Evolutionary conservation across 2,329 filamentous ascomycete genomes (phyloP), one percentile per base, ranked within the genome.

Genomic region (Sclerotinia spermophila): DNA sequence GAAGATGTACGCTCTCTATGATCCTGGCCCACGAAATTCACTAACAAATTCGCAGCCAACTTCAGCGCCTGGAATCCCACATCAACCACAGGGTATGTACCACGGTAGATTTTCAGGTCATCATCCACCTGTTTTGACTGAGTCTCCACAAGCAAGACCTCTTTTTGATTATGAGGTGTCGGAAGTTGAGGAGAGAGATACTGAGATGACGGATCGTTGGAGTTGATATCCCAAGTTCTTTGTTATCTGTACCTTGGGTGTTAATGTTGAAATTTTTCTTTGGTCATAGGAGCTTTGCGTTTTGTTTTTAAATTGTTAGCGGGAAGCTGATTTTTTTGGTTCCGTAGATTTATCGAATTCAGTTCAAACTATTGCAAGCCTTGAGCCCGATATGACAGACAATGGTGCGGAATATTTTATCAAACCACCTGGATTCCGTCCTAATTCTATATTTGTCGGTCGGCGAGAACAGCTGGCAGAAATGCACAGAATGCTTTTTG

Each of bases 361-460:
- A 56, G 55, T 76, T 62, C 72, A 73, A 72, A 70, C 75, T 56
- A 71, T 71, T 60, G 55, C 71, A 68, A 74, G 72, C 61, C 73
- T 78, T 72, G 72, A 73, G 55, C 76, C 77, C 62, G 73, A 76
- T 56, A 71, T 64, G 56, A 67, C 61, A 56, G 61, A 68, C 58
- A 71, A 71, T n/a, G 67, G 72, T 33, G 59, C 67, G 44, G 71
- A 74, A 27, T 75, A 76, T 10, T 83, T 83, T 67, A 78, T 85
- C 64, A 82, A 83, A 68, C 88, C 88, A 1, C 82, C 86, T 0
- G 84, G 84, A 0, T 89, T 90, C 67, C 85, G 88, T 66, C 86
- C 86, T 4, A 91, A 92, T 76, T 85, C 85, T 1, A 83, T 86
- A 33, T 91, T 90, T 73, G 82, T 88, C 48, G 89, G 89, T 7